Conservation (phyloP, 768 basidiomycete genomes). For the Mycena capillaripes region DNA sequence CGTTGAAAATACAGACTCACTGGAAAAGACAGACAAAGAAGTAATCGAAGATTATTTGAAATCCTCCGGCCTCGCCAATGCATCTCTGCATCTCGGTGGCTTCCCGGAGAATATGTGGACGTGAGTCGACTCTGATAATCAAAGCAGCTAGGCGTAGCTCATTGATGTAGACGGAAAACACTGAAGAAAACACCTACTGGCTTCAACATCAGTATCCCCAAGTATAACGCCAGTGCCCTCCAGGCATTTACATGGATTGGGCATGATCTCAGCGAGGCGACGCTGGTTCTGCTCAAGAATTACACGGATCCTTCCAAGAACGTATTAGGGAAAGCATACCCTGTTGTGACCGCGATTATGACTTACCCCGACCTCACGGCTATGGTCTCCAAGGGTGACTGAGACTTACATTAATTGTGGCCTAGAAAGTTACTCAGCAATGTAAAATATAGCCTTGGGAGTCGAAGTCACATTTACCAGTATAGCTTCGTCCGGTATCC, state of each 20-base stretch:
- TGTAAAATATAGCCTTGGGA: slow-evolving; percentile 7
- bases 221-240: neutral
- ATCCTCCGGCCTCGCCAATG: slow-evolving; percentile 29
- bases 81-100: slow-evolving; percentile 14
- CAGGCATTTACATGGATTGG: slow-evolving; percentile 17
- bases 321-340: slow-evolving; percentile 13
- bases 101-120: slow-evolving; percentile 24
- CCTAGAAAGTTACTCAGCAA: no score
- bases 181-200: slow-evolving; percentile 18
- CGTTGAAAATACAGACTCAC: neutral
- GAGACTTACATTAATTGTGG: no score
- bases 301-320: slow-evolving; percentile 10
- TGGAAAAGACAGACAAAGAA: slow-evolving; percentile 22
- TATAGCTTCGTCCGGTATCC: neutral
- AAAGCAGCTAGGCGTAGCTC: no score
- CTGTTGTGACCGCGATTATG: slow-evolving; percentile 10
- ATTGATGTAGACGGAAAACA: neutral
- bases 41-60: slow-evolving; percentile 37
- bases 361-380: slow-evolving; percentile 7
- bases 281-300: slow-evolving; percentile 13
- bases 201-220: neutral
- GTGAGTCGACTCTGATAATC: neutral
- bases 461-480: slow-evolving; percentile 17
- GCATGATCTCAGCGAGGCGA: neutral
- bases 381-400: no score